Base-by-base conservation (phyloP, 139 green algal species). In the Coelastrella sp. region DNA sequence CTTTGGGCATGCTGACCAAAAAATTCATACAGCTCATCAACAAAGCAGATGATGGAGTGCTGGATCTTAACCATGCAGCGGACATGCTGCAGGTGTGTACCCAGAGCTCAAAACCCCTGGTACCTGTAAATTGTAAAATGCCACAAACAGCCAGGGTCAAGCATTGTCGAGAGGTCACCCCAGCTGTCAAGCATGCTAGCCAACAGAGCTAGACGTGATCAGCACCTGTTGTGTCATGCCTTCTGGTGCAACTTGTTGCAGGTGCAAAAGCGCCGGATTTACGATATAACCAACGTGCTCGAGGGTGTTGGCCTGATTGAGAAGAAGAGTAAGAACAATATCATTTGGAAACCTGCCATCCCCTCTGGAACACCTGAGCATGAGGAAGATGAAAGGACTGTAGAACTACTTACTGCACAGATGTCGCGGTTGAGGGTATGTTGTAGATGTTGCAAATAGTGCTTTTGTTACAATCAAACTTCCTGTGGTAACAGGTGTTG, bases 271-370 rank as follows among this genome's bases (percentile, higher is more conserved):
- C 93, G 97, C 11, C 91, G 97, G 13, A 99, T 99, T 71, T 99
- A 99, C 72, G 97, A 99, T 92, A 99, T 99, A 81, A 99, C 97
- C 23, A 99, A 99, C 63, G 97, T 99, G 68, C 86, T 99, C 40
- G 97, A 99, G 85, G 97, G 97, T 53, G 98, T 99, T 21, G 96
- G 95, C 0, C 82, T 99, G 27, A 96, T 99, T 9, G 92, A 97
- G 88, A 99, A 99, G 90, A 95, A 95, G 86, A 88, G 69, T 32
- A 99, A 99, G 79, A 93, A 93, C 76, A 91, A 88, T 73, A 89
- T 92, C 43, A 84, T 88, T 17, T 92, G 90, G 88, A 85, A 89
- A 64, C 79, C 84, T 7, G 50, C 40, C 3, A 13, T 50, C 25
- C 50, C 74, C 21, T 57, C 25, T 4, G 43, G 60, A 60, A 62